Evolutionary conservation across 164 flowering plant genomes (phyloP).

Genomic region (Paratinospora sagittata): DNA sequence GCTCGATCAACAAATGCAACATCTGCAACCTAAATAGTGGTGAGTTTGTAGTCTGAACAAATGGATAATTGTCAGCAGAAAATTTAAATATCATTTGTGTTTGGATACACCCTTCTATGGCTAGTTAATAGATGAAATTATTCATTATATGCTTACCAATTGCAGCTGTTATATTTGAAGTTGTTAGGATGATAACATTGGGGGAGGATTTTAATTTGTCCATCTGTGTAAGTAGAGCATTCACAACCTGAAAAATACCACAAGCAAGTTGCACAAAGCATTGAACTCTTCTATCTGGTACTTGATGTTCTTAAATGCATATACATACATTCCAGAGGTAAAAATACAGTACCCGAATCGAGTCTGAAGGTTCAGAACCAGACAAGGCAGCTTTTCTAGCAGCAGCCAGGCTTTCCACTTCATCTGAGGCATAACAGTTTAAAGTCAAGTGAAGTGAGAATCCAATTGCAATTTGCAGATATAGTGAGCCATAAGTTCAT

Average conservation of each 20-base stretch:
- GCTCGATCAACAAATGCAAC: slow-evolving; percentile 98
- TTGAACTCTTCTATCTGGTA: background rate
- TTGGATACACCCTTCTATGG: too few species aligned
- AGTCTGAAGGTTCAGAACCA: slow-evolving; percentile 98
- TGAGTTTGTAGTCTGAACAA: slow-evolving; percentile 8
- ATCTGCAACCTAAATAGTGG: slow-evolving; percentile 50
- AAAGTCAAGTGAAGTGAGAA: background rate
- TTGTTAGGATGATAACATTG: slow-evolving; percentile 87
- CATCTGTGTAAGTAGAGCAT: slow-evolving; percentile 92
- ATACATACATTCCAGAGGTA: background rate
- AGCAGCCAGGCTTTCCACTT: slow-evolving; percentile 99
- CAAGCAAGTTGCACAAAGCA: slow-evolving; percentile 1
- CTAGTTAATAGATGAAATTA: background rate
- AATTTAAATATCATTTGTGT: background rate
- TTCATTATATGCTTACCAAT: slow-evolving; percentile 54
- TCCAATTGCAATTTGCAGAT: background rate
- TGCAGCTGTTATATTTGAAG: slow-evolving; percentile 96
- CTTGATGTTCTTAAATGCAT: background rate
- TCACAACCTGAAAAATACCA: slow-evolving; percentile 67
- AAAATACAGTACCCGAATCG: slow-evolving; percentile 58
- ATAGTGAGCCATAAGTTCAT: background rate
- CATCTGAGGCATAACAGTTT: slow-evolving; percentile 51
- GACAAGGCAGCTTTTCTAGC: slow-evolving; percentile 97
- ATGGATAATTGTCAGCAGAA: background rate
- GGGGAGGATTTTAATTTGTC: slow-evolving; percentile 92